Evolutionary conservation across 257 asterid genomes (phyloP), one percentile per base, ranked within the genome.

Genomic region (Parsonsia alboflavescens): DNA sequence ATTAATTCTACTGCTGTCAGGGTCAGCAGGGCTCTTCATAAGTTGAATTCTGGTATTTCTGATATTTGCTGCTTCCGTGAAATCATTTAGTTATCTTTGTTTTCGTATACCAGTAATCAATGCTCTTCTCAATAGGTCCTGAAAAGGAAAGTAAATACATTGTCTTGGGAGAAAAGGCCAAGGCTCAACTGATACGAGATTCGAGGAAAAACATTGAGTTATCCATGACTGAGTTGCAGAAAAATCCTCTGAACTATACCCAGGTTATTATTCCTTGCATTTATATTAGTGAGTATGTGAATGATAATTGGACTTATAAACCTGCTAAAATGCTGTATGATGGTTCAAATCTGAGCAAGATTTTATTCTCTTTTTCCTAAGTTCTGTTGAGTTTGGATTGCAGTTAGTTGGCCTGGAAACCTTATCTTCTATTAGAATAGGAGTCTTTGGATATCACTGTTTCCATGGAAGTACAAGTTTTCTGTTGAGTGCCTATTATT

Each of bases 141-240:
- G 97, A 95, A 78, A 89, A 89, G 88, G 94, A 86, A 77, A 50
- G 57, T 73, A 92, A 85, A 70, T 95, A 87, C 86, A 96, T 92
- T 69, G 58, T 95, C 74, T 76, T 92, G 89, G 99, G 99, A 85
- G 99, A 95, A 53, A 95, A 95, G 89, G 99, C 94, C 44, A 95
- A 89, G 89, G 97, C 91, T 62, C 98, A 95, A 81, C 89, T 95
- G 77, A 73, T 95, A 64, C 93, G 99, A 46, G 97, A 92, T 82
- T 89, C 99, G 2, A 92, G 79, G 87, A 88, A 88, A 63, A 79
- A 84, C 77, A 95, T 95, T 73, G 88, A 83, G 69, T 70, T 95
- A 73, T 65, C 85, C n/a, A 24, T 95, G 17, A 87, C 96, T 12
- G 99, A 95, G 87, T 79, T 90, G 86, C 98, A 92, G 88, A 95